Evolutionary conservation across 768 basidiomycete species (phyloP).

Genomic region (Tulasnella sp.): DNA sequence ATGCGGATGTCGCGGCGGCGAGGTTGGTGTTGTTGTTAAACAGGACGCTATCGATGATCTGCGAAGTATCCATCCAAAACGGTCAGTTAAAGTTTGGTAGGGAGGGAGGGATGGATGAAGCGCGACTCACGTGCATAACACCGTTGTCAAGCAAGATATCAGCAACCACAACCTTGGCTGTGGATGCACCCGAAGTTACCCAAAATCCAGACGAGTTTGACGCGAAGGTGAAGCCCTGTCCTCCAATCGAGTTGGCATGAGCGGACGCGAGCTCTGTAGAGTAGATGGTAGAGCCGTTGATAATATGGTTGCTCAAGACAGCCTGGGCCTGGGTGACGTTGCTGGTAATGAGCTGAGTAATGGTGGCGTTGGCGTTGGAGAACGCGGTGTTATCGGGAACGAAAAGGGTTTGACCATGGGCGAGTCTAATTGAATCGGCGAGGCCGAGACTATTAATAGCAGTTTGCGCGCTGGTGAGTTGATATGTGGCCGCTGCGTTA

Average conservation of each 20-base stretch:
- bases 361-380: constrained; percentile 27
- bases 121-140: constrained; percentile 41
- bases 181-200: constrained; percentile 38
- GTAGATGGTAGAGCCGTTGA: constrained; percentile 62
- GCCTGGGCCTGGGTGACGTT: constrained; percentile 36
- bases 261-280: constrained; percentile 37
- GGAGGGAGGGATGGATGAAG: background rate
- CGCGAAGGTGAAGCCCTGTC: constrained; percentile 41
- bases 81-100: too few relatives aligned
- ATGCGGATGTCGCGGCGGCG: constrained; percentile 38
- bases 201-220: constrained; percentile 49
- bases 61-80: too few relatives aligned
- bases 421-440: constrained; percentile 31
- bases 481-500: constrained; percentile 33
- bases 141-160: constrained; percentile 58
- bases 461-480: constrained; percentile 36
- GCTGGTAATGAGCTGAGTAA: constrained; percentile 23
- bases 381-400: constrained; percentile 49
- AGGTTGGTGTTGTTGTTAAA: constrained; percentile 35
- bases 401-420: constrained; percentile 55
- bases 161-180: constrained; percentile 44
- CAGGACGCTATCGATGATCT: constrained; percentile 43
- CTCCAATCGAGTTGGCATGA: constrained; percentile 40
- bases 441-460: constrained; percentile 27
- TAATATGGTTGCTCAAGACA: constrained; percentile 54